These are phyloP conservation scores for Isoetes engelmannii DNA, from an alignment of 83 land plant genomes.

Conservation along the genomic window DNA sequence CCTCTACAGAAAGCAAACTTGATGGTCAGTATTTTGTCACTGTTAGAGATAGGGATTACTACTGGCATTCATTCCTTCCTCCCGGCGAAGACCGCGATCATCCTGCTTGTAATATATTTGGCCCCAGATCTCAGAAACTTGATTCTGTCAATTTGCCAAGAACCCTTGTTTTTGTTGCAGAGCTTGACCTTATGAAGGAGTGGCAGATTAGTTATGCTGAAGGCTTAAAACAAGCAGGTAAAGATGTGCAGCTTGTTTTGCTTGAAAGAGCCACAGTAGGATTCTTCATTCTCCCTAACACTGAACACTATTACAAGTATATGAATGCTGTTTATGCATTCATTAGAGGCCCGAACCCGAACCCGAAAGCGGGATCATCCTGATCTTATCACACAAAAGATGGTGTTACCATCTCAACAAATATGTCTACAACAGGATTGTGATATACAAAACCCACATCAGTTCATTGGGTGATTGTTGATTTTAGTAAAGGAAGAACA, in stretches of 20 bases:
- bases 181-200: conserved; percentile 56
- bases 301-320: conserved; percentile 48
- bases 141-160: conserved; percentile 45
- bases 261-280: conserved; percentile 67
- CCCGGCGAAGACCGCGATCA: conserved; percentile 62
- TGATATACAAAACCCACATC: too few species aligned
- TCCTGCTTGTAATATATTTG: conserved; percentile 74
- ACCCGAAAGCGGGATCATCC: too few species aligned
- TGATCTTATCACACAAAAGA: too few species aligned
- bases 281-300: conserved; percentile 74
- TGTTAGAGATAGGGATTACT: conserved; percentile 65
- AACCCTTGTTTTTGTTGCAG: conserved; percentile 62
- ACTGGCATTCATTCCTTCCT: conserved; percentile 77
- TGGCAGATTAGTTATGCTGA: conserved; percentile 66
- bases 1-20: conserved; percentile 50
- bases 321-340: conserved; percentile 59
- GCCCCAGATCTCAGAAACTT: conserved; percentile 36
- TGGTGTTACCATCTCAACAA: too few species aligned
- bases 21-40: conserved; percentile 81
- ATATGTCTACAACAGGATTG: too few species aligned
- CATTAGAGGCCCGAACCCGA: conserved; percentile 10
- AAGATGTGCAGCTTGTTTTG: conserved; percentile 50
- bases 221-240: conserved; percentile 42
- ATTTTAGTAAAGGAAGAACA: too few species aligned
- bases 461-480: too few species aligned